A percentile compares a stretch with the other conserved stretches of the same genome.
These are phyloP conservation scores for Castanea sativa DNA, from an alignment of 306 rosid genomes.

Conservation along the genomic window DNA sequence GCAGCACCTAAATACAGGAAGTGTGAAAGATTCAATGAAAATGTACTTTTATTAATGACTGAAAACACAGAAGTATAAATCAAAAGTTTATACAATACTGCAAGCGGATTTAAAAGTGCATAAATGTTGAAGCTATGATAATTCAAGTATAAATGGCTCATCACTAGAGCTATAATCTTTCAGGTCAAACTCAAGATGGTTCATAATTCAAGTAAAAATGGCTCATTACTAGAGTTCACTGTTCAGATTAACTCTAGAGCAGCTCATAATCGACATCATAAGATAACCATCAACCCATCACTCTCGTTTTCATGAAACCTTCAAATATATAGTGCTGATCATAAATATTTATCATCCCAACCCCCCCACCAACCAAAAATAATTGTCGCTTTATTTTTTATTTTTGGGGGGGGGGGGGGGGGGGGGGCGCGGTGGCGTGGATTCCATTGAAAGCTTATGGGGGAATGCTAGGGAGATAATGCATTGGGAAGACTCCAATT, in stretches of 20 bases:
- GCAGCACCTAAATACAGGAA: constrained; percentile 55
- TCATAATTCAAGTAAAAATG: background rate
- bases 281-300: background rate
- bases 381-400: too few species aligned
- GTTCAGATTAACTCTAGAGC: too few species aligned
- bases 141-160: background rate
- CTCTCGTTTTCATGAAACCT: background rate
- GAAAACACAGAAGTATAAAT: background rate
- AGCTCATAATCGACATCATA: background rate
- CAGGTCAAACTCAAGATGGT: background rate
- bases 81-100: background rate
- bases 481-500: too few species aligned
- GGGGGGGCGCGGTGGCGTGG: too few species aligned
- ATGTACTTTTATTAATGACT: background rate
- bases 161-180: background rate
- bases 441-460: too few species aligned
- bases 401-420: too few species aligned
- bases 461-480: too few species aligned
- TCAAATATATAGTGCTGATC: background rate
- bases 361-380: too few species aligned
- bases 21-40: background rate
- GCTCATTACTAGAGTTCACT: too few species aligned
- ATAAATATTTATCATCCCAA: too few species aligned
- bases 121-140: background rate
- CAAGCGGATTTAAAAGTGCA: background rate